A percentile compares a stretch with the other conserved stretches of the same genome.
These are phyloP conservation scores for Saccharomycopsis lassenensis DNA, from an alignment of 805 yeast species.

Conservation along the genomic window DNA sequence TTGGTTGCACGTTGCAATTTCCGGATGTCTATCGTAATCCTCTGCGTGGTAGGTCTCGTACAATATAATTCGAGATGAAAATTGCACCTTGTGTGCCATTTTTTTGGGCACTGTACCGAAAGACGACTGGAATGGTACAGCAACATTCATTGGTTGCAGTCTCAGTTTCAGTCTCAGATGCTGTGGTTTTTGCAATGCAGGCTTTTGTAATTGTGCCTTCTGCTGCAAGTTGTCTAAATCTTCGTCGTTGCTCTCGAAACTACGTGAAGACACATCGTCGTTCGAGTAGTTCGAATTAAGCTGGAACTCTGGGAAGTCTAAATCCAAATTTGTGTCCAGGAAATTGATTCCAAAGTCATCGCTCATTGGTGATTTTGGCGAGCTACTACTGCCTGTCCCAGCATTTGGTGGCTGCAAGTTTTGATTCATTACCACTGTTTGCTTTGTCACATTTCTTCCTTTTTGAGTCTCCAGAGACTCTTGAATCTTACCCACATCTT, in stretches of 20 bases:
- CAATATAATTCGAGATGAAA: slow-evolving; percentile 72
- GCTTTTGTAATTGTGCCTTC: not conserved
- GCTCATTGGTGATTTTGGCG: slow-evolving; percentile 1
- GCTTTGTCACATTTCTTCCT: no score
- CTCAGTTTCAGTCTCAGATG: not conserved
- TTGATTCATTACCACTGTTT: no score
- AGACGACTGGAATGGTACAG: not conserved
- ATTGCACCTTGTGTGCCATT: slow-evolving; percentile 37
- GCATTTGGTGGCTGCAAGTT: not conserved
- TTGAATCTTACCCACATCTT: no score
- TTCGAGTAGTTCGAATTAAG: not conserved
- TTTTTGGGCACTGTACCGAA: not conserved
- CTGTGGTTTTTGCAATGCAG: not conserved
- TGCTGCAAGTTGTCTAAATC: slow-evolving; percentile 3
- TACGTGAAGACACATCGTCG: slow-evolving; percentile 13
- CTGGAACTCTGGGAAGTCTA: slow-evolving; percentile 20
- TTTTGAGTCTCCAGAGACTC: no score
- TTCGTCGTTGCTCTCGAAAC: slow-evolving; percentile 16
- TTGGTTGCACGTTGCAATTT: slow-evolving; percentile 83
- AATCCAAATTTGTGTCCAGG: slow-evolving; percentile 14
- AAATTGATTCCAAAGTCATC: slow-evolving; percentile 17
- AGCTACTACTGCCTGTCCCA: slow-evolving; percentile 1
- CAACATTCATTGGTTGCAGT: not conserved
- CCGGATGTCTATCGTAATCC: slow-evolving; percentile 91
- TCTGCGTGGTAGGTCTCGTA: slow-evolving; percentile 75